These are phyloP conservation scores for Narthecium ossifragum DNA, from an alignment of 106 monocot genomes.

Conservation along the genomic window DNA sequence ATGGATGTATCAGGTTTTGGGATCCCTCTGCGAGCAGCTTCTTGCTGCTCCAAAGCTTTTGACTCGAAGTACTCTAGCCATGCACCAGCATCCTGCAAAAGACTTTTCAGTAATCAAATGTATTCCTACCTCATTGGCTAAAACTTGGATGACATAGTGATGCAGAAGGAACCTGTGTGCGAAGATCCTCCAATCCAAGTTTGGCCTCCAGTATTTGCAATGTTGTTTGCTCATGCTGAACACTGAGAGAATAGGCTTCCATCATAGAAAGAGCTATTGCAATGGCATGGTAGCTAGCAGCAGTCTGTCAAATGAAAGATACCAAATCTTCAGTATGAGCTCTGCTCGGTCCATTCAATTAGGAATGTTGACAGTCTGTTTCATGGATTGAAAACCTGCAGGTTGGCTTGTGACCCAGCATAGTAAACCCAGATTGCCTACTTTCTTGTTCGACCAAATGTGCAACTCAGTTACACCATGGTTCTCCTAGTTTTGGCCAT, in stretches of 20 bases:
- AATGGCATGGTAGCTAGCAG: constrained; percentile 97
- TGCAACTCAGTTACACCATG: too few species aligned
- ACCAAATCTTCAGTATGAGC: too few species aligned
- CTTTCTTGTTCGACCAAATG: too few species aligned
- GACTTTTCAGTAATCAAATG: constrained; percentile 1
- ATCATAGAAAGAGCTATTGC: constrained; percentile 97
- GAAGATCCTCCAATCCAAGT: constrained; percentile 81
- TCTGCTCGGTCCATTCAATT: too few species aligned
- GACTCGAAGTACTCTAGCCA: constrained; percentile 99
- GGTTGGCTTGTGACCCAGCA: too few species aligned
- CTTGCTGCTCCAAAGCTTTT: constrained; percentile 87
- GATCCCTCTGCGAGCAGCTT: constrained; percentile 80
- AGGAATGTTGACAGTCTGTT: too few species aligned
- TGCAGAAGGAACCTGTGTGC: constrained; percentile 60
- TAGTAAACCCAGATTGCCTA: too few species aligned
- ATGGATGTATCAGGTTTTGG: constrained; percentile 96
- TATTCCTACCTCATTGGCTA: background rate
- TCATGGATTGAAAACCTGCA: too few species aligned
- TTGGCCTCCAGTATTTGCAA: constrained; percentile 78
- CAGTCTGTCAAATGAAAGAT: constrained; percentile 76
- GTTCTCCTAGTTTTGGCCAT: too few species aligned
- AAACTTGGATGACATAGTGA: background rate
- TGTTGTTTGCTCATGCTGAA: constrained; percentile 93
- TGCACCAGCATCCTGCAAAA: constrained; percentile 80
- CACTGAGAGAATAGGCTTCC: constrained; percentile 86